Evolutionary conservation across 345 rosid species (phyloP).

Genomic region (Syzygium aqueum): DNA sequence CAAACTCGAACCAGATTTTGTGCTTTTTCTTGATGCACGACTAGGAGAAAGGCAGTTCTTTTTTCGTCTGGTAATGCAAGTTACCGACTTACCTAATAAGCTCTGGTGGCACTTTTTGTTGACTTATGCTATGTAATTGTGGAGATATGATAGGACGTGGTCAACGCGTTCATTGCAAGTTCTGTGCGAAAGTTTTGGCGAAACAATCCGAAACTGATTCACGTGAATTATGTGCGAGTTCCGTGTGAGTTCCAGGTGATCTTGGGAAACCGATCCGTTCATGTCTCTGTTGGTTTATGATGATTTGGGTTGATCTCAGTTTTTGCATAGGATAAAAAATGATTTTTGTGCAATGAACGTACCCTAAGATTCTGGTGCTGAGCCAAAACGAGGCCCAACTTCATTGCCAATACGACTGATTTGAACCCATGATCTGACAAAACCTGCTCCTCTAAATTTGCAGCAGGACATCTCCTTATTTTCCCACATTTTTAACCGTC

Average conservation of each 20-base stretch:
- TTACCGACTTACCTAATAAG: not conserved
- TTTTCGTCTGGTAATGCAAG: not conserved
- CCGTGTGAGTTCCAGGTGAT: not conserved
- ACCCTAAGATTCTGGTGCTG: too few species aligned
- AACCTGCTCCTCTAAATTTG: too few species aligned
- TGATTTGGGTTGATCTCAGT: not conserved
- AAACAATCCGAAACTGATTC: not conserved
- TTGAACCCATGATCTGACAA: too few species aligned
- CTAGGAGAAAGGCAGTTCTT: not conserved
- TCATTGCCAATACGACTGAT: slow-evolving; percentile 3
- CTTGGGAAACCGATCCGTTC: not conserved
- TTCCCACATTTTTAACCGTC: slow-evolving; percentile 21
- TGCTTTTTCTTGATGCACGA: not conserved
- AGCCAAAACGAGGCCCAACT: too few species aligned
- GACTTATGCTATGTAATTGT: not conserved
- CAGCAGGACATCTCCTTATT: not conserved
- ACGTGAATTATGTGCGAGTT: not conserved
- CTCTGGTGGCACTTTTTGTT: not conserved
- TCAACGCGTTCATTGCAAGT: not conserved
- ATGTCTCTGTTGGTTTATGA: not conserved
- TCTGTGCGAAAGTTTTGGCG: not conserved
- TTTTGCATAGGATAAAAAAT: not conserved
- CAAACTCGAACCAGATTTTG: not conserved
- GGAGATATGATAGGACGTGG: not conserved
- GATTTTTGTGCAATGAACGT: not conserved